Conservation (phyloP, 2,329 filamentous ascomycete genomes). For the Beauveria brongniartii region DNA sequence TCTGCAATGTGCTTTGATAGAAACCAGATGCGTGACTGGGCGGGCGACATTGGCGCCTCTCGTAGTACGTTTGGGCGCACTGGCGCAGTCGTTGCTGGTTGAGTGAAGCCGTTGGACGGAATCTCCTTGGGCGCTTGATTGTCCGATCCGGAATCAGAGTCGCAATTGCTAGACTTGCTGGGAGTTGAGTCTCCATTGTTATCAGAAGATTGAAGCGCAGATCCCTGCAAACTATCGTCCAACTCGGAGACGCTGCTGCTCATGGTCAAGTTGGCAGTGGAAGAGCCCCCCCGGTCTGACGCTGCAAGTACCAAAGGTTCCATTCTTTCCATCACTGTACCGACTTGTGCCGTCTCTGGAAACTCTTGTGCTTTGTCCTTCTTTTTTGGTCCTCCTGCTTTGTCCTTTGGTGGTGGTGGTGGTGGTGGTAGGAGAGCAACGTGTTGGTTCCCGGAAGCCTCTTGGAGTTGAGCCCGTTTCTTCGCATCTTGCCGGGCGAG, state of each 20-base stretch:
- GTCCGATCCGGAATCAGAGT: not conserved
- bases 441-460: not conserved
- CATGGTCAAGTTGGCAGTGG: not conserved
- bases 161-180: not conserved
- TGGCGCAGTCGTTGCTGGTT: not conserved
- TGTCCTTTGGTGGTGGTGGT: not conserved
- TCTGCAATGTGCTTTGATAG: constrained; percentile 25
- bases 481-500: not conserved
- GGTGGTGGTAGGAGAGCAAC: too few species aligned
- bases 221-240: not conserved
- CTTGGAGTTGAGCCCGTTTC: not conserved
- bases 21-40: constrained; percentile 35
- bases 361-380: not conserved
- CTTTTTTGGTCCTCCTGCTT: too few species aligned
- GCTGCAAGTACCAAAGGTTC: too few species aligned
- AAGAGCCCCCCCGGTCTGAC: not conserved
- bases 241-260: not conserved
- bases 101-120: too few species aligned
- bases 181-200: not conserved
- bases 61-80: constrained; percentile 27
- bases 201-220: not conserved
- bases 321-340: not conserved
- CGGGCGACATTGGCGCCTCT: not conserved
- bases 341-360: too few species aligned
- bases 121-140: not conserved